Conservation (phyloP, 202 grass and related monocot genomes). For the Panicum virgatum region DNA sequence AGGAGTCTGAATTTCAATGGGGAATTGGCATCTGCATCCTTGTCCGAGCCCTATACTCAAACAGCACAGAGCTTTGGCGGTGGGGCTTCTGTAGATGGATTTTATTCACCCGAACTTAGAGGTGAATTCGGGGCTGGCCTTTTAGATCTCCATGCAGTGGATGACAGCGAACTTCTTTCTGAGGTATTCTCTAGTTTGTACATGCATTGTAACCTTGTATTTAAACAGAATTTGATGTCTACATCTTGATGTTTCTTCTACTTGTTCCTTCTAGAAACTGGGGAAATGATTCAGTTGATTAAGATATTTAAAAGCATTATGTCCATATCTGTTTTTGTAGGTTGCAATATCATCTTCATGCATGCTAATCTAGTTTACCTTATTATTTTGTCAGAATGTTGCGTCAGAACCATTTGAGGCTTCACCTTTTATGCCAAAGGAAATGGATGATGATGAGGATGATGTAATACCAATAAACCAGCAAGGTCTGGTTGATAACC, state of each 20-base stretch:
- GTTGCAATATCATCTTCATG: conserved; percentile 11
- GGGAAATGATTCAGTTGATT: conserved; percentile 6
- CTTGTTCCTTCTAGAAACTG: conserved; percentile 30
- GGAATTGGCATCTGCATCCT: conserved; percentile 52
- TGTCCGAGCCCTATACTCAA: conserved; percentile 70
- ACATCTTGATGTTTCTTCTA: background rate
- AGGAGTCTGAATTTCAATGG: conserved; percentile 87
- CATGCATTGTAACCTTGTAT: background rate
- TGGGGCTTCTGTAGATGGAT: conserved; percentile 52
- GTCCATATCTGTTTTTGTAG: conserved; percentile 28
- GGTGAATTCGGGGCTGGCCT: conserved; percentile 97
- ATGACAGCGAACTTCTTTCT: conserved; percentile 89
- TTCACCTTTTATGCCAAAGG: conserved; percentile 87
- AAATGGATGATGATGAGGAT: conserved; percentile 66
- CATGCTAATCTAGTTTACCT: conserved; percentile 19
- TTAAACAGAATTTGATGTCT: background rate
- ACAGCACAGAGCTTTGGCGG: conserved; percentile 58
- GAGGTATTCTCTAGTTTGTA: conserved; percentile 57
- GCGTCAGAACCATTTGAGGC: conserved; percentile 84
- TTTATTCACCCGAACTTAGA: conserved; percentile 95
- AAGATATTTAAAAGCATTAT: conserved; percentile 4
- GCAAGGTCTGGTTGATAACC: conserved; percentile 57
- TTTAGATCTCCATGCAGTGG: conserved; percentile 95
- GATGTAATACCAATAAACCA: conserved; percentile 56
- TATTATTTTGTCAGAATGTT: conserved; percentile 66